Conservation (phyloP, 2,329 filamentous ascomycete genomes). For the Talaromyces sp. region DNA sequence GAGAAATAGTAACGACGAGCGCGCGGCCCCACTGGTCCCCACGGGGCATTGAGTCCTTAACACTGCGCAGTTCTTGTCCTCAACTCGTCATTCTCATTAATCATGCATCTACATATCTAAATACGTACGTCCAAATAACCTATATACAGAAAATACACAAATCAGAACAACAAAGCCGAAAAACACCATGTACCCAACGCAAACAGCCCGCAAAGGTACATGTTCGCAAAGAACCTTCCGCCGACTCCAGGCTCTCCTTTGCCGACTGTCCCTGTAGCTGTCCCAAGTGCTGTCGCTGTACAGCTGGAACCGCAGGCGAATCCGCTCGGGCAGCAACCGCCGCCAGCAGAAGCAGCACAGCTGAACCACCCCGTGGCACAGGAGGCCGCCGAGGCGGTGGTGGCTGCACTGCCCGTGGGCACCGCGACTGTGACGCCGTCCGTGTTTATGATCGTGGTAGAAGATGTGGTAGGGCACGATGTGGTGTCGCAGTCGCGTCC, state of each 20-base stretch:
- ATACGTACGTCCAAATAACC: not conserved
- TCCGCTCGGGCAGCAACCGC: constrained; percentile 78
- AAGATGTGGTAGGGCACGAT: constrained; percentile 63
- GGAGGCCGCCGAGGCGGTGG: constrained; percentile 27
- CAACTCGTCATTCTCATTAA: not conserved
- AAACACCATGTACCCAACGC: constrained; percentile 2
- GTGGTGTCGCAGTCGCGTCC: constrained; percentile 78
- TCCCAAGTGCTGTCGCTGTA: constrained; percentile 25
- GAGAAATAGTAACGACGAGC: not conserved
- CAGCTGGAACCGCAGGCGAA: constrained; percentile 58
- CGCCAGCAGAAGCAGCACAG: constrained; percentile 60
- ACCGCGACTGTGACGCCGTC: constrained; percentile 67
- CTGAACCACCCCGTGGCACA: constrained; percentile 77
- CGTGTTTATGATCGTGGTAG: constrained; percentile 58
- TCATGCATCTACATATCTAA: not conserved
- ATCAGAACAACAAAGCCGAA: not conserved
- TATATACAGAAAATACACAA: not conserved
- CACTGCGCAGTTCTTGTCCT: not conserved
- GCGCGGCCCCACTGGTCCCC: not conserved
- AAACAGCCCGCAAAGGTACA: constrained; percentile 3
- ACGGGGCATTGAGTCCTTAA: not conserved
- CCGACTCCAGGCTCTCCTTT: constrained; percentile 26
- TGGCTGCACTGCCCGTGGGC: constrained; percentile 40
- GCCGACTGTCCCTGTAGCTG: constrained; percentile 48
- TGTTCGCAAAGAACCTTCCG: constrained; percentile 7